Evolutionary conservation across 176 grass and related monocot species (phyloP).

Genomic region (Zea luxurians): DNA sequence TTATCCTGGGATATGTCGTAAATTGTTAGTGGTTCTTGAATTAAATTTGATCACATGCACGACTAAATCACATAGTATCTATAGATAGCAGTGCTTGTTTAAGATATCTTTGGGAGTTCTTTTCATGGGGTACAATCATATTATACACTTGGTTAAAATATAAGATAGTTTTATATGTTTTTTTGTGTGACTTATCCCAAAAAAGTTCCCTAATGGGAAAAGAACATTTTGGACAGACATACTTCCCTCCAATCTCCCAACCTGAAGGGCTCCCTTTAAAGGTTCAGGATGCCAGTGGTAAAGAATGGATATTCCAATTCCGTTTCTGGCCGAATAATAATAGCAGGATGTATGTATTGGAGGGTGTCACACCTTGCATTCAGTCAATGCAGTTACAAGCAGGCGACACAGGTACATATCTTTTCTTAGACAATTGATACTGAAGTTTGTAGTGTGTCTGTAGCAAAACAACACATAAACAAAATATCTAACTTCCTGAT

Average conservation of each 20-base stretch:
- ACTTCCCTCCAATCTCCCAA: conserved; percentile 89
- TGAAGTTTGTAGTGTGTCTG: background rate
- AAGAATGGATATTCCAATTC: conserved; percentile 99
- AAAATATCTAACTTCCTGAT: background rate
- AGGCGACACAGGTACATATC: conserved; percentile 81
- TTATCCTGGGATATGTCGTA: background rate
- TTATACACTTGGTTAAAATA: conserved; percentile 11
- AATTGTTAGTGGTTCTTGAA: background rate
- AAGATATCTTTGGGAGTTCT: background rate
- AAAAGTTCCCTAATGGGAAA: background rate
- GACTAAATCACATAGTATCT: background rate
- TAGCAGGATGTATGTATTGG: conserved; percentile 99
- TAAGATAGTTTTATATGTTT: conserved; percentile 10
- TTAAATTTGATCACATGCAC: background rate
- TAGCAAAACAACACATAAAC: conserved; percentile 1
- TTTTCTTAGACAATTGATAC: conserved; percentile 12
- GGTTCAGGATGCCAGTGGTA: conserved; percentile 91
- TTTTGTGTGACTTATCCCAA: background rate
- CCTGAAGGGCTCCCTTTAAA: conserved; percentile 96
- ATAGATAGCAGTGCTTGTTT: background rate
- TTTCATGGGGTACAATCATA: background rate
- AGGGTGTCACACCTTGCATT: conserved; percentile 98
- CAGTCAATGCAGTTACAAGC: conserved; percentile 98
- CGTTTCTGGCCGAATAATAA: conserved; percentile 99
- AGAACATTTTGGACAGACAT: conserved; percentile 58